These are phyloP conservation scores for Penicillium sp. DNA, from an alignment of 2,329 filamentous ascomycete genomes.

Conservation along the genomic window DNA sequence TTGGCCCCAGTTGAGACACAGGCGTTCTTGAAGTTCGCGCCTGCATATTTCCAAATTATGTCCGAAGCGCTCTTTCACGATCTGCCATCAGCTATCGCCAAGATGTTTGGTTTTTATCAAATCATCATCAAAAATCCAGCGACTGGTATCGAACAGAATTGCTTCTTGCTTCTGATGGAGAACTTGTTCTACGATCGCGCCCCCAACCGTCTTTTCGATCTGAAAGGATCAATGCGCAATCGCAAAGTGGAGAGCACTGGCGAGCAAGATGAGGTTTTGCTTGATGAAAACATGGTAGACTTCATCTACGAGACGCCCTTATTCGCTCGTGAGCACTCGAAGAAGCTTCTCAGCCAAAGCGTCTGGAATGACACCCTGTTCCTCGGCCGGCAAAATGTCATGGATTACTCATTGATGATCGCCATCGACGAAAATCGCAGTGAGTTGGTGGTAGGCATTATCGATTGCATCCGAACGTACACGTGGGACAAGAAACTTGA, in stretches of 20 bases:
- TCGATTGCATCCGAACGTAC: slow-evolving; percentile 96
- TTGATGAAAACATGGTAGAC: slow-evolving; percentile 98
- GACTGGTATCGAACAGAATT: slow-evolving; percentile 88
- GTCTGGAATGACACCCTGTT: slow-evolving; percentile 99
- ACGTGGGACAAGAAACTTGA: slow-evolving; percentile 99
- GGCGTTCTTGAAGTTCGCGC: slow-evolving; percentile 90
- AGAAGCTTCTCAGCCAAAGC: slow-evolving; percentile 82
- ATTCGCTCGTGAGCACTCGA: slow-evolving; percentile 91
- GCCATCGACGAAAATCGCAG: slow-evolving; percentile 86
- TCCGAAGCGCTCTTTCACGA: slow-evolving; percentile 93
- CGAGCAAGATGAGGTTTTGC: slow-evolving; percentile 88
- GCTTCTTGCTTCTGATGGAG: slow-evolving; percentile 92
- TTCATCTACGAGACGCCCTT: slow-evolving; percentile 97
- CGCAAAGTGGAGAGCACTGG: slow-evolving; percentile 94
- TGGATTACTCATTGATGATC: slow-evolving; percentile 99
- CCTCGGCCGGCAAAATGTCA: slow-evolving; percentile 88
- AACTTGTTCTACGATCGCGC: slow-evolving; percentile 95
- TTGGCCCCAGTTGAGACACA: slow-evolving; percentile 86
- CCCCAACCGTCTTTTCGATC: slow-evolving; percentile 84
- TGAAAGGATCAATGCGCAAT: slow-evolving; percentile 98
- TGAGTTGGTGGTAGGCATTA: slow-evolving; percentile 94
- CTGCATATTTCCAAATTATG: slow-evolving; percentile 96
- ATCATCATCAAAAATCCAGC: slow-evolving; percentile 92
- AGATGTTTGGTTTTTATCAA: slow-evolving; percentile 98
- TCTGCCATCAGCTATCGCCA: slow-evolving; percentile 91